These are phyloP conservation scores for Neurospora sp. DNA, from an alignment of 495 filamentous ascomycete species.

Conservation along the genomic window DNA sequence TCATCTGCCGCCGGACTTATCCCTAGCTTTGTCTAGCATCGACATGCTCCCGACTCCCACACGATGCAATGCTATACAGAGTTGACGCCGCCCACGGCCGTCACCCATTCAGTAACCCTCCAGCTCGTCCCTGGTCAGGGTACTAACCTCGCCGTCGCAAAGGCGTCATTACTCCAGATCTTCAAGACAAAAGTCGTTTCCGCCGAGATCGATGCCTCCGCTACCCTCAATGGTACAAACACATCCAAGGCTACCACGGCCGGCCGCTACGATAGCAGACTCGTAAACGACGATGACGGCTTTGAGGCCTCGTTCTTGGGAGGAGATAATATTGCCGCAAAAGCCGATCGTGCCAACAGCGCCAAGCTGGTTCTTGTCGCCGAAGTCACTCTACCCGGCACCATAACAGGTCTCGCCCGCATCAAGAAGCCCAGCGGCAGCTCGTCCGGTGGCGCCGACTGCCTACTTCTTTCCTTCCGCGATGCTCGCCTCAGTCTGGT, in stretches of 20 bases:
- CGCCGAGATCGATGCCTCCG: conserved; percentile 38
- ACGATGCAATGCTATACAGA: conserved; percentile 71
- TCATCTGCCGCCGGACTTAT: background rate
- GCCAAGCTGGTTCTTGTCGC: conserved; percentile 78
- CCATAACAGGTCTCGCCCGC: conserved; percentile 67
- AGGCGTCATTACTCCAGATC: conserved; percentile 84
- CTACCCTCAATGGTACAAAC: conserved; percentile 6
- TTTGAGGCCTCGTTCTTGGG: conserved; percentile 51
- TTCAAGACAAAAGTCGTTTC: conserved; percentile 53
- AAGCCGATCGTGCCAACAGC: conserved; percentile 47
- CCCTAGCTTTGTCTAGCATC: background rate
- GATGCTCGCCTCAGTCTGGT: conserved; percentile 90
- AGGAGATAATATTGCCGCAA: conserved; percentile 41
- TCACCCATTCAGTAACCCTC: conserved; percentile 75
- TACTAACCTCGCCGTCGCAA: conserved; percentile 78
- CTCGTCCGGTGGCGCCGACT: conserved; percentile 59
- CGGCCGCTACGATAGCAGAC: conserved; percentile 31
- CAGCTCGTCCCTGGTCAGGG: conserved; percentile 66
- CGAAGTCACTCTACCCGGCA: conserved; percentile 74
- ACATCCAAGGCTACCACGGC: conserved; percentile 12
- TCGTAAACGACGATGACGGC: conserved; percentile 47
- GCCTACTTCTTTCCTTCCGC: conserved; percentile 71
- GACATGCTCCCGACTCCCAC: conserved; percentile 14
- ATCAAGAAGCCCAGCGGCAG: conserved; percentile 60
- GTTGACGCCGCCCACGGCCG: conserved; percentile 81